phyloP scores from a whole-genome alignment of 768 basidiomycete species.

The Auricularia cornea region DNA sequence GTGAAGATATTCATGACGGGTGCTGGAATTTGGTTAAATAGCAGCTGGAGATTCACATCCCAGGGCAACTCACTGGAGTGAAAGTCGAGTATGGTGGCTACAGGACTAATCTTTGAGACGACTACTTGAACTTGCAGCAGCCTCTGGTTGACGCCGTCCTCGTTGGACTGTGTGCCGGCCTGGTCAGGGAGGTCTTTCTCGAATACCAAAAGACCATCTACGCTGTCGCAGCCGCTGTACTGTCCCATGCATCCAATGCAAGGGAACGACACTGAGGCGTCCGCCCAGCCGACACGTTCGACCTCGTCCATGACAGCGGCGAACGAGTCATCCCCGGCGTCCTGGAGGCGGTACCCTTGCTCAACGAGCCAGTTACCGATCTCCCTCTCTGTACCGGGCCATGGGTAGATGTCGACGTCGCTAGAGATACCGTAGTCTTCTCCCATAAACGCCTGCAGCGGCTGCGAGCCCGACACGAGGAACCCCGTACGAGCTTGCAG shows the following conservation, averaged over 20 bases:
- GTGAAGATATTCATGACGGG: conserved; percentile 39
- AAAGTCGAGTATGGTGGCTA: conserved; percentile 35
- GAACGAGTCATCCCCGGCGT: not conserved
- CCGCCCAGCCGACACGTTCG: no score
- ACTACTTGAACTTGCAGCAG: conserved; percentile 31
- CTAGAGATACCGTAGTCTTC: conserved; percentile 18
- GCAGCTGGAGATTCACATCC: not conserved
- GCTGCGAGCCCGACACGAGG: not conserved
- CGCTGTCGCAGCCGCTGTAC: no score
- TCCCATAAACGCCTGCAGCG: conserved; percentile 1
- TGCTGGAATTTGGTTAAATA: conserved; percentile 17
- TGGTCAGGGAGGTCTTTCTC: no score
- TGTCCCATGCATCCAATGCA: no score
- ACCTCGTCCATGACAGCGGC: no score
- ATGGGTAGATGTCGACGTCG: not conserved
- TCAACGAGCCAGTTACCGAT: conserved; percentile 29
- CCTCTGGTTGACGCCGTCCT: no score
- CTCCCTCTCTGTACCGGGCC: conserved; percentile 12
- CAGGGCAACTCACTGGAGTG: conserved; percentile 38
- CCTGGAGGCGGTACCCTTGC: not conserved
- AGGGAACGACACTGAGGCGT: no score
- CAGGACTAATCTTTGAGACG: conserved; percentile 21
- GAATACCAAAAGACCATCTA: no score
- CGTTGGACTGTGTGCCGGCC: no score
- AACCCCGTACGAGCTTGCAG: not conserved